Base-by-base conservation (phyloP, 371 early-diverging fungal species). In the Neoconidiobolus thromboides region DNA sequence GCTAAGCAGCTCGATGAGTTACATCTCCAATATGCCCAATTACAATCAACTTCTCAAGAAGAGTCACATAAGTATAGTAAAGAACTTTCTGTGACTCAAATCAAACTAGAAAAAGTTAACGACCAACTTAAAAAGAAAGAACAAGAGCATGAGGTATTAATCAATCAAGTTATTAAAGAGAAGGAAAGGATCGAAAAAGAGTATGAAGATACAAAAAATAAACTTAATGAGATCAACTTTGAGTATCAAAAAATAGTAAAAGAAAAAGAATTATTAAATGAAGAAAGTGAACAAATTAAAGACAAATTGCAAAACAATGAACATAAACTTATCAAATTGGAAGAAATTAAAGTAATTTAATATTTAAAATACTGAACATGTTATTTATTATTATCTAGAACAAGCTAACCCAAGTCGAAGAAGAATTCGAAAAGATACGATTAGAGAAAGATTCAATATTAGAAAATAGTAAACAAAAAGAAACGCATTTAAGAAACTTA, bases 401-500 rank as follows among this genome's bases (percentile, higher is more conserved):
- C 6, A 41, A n/a, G n/a, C 40, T 57, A 12, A 40, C 41, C n/a
- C 14, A 57, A 14, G 7, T 57, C 9, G 57, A 57, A 44, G 10
- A 38, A 10, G 38, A 57, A 26, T 14, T 57, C 12, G n/a, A 57
- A 41, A 42, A 44, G 43, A 57, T 57, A 10, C 15, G 10, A 2
- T 5, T 3, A 3, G 58, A 58, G n/a, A 46, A 26, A 36, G 58
- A 58, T 39, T 4, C 2, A 6, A 47, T 48, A 26, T 2, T 10
- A 4, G 58, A 58, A 3, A 2, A 3, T 6, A 36, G 36, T 48
- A 46, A 58, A 14, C 14, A 48, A 41, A 12, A 48, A 3, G 58
- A 58, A 36, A 26, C 58, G 2, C 58, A 58, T 38, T 39, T 58
- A 4, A 41, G 58, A 7, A 58, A 58, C 37, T 39, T 58, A 2